These are phyloP conservation scores for Angomonas deanei DNA, from an alignment of 208 protist species.

Conservation along the genomic window DNA sequence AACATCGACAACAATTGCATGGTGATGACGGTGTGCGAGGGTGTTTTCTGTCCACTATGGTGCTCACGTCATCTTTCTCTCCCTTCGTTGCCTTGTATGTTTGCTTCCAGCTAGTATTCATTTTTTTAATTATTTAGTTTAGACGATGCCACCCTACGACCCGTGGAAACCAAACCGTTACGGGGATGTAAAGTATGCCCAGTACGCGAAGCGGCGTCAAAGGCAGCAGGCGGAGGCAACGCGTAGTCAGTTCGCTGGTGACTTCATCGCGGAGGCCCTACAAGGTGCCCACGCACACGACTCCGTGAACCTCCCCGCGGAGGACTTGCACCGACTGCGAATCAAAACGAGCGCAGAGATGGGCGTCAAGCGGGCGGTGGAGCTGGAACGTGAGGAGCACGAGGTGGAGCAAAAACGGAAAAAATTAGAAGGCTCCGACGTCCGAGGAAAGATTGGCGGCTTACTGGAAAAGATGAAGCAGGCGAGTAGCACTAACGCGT, in stretches of 20 bases:
- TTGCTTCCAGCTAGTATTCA: background rate
- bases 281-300: background rate
- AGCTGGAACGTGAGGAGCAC: conserved; percentile 56
- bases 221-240: conserved; percentile 12
- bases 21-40: too few species aligned
- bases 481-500: conserved; percentile 4
- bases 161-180: conserved; percentile 51
- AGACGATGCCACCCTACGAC: conserved; percentile 32
- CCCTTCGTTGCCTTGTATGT: conserved; percentile 6
- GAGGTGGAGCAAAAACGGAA: conserved; percentile 52
- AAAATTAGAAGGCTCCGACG: conserved; percentile 52
- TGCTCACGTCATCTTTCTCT: conserved; percentile 6
- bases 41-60: too few species aligned
- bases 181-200: conserved; percentile 29
- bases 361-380: conserved; percentile 61
- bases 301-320: conserved; percentile 46
- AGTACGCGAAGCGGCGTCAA: conserved; percentile 24
- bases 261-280: conserved; percentile 3
- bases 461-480: conserved; percentile 56
- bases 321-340: conserved; percentile 70
- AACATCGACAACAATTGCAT: too few species aligned
- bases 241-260: conserved; percentile 4
- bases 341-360: conserved; percentile 62
- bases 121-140: background rate
- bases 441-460: conserved; percentile 42